Percentiles rank a stretch among this genome's conserved stretches.
Evolutionary conservation across 805 yeast species (phyloP).

Genomic region (Barnettozyma botsteinii): DNA sequence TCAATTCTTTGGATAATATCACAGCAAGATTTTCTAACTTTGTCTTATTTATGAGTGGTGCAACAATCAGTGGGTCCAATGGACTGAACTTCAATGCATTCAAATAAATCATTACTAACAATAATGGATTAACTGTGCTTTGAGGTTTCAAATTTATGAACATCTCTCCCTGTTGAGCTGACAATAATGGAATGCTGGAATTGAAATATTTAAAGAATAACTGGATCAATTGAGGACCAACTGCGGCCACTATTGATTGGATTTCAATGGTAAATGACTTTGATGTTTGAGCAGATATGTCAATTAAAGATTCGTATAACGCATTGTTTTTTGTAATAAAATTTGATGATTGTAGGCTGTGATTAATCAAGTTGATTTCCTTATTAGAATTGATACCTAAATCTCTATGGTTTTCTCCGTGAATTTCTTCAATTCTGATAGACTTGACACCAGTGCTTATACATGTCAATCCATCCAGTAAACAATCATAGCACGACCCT

Average conservation of each 20-base stretch:
- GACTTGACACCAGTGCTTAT: background rate
- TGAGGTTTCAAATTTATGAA: background rate
- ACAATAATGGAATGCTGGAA: slow-evolving; percentile 24
- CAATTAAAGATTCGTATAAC: slow-evolving; percentile 1
- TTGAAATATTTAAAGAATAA: slow-evolving; percentile 25
- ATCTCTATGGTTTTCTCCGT: background rate
- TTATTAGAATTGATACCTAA: slow-evolving; percentile 1
- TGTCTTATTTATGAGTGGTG: slow-evolving; percentile 12
- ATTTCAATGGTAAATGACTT: slow-evolving; percentile 21
- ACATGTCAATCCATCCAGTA: slow-evolving; percentile 5
- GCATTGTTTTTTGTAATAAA: slow-evolving; percentile 7
- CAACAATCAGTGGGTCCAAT: slow-evolving; percentile 12
- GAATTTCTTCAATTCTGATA: background rate
- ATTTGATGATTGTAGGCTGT: background rate
- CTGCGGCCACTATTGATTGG: slow-evolving; percentile 21
- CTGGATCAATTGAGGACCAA: slow-evolving; percentile 19
- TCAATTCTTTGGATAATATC: slow-evolving; percentile 10
- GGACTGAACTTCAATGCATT: slow-evolving; percentile 26
- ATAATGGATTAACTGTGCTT: slow-evolving; percentile 20
- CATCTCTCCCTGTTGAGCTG: slow-evolving; percentile 2
- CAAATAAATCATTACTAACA: slow-evolving; percentile 24
- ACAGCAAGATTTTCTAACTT: slow-evolving; percentile 25
- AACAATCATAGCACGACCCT: slow-evolving; percentile 16
- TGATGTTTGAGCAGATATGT: background rate
- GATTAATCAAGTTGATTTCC: slow-evolving; percentile 1